Evolutionary conservation across 2,329 filamentous ascomycete genomes (phyloP).

Genomic region (Botrytis paeoniae): DNA sequence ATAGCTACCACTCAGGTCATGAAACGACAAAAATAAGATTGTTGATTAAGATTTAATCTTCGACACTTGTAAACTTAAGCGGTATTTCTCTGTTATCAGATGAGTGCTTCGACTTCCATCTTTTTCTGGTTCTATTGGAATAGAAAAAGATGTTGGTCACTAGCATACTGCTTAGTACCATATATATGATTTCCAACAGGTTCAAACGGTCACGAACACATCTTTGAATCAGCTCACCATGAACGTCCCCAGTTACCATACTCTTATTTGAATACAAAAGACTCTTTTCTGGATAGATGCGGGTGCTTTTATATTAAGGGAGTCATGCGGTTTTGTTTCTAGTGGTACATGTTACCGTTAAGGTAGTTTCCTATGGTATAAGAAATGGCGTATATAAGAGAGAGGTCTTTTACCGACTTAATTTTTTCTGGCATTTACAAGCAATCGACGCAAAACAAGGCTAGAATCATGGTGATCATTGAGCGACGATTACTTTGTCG

Average conservation of each 20-base stretch:
- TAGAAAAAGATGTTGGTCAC: too few relatives aligned
- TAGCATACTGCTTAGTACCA: too few relatives aligned
- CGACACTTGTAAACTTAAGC: too few relatives aligned
- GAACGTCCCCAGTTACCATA: not conserved
- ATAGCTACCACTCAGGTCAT: too few relatives aligned
- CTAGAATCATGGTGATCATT: not conserved
- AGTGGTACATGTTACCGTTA: not conserved
- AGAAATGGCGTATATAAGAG: not conserved
- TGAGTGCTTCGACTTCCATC: too few relatives aligned
- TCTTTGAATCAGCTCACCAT: rapidly evolving
- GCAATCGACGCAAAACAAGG: not conserved
- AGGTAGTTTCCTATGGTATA: not conserved
- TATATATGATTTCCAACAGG: too few relatives aligned
- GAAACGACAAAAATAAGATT: not conserved
- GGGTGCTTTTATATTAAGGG: not conserved
- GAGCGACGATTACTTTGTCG: not conserved
- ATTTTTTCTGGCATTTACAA: not conserved
- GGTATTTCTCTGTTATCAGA: too few relatives aligned
- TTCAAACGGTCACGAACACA: rapidly evolving
- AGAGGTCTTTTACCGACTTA: not conserved
- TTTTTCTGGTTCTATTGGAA: too few relatives aligned
- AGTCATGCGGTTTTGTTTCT: not conserved
- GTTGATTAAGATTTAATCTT: not conserved
- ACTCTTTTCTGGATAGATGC: not conserved
- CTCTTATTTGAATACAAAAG: not conserved